phyloP scores from a whole-genome alignment of 257 asterid species.

The Solanum okadae region DNA sequence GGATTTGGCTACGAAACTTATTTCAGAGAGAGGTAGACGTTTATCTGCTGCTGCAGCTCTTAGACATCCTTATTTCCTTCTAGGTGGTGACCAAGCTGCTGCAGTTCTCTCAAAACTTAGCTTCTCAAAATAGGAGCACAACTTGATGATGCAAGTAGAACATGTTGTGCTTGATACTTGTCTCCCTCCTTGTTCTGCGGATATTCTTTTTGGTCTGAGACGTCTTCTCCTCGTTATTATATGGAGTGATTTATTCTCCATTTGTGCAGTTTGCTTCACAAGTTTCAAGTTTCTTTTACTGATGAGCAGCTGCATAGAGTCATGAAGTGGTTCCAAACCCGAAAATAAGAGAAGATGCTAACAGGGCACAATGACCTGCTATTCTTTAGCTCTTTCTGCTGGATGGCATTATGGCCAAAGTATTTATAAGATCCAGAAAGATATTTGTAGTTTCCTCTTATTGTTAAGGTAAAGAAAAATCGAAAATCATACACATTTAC shows the following conservation, averaged over 20 bases:
- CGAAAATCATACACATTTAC: not conserved
- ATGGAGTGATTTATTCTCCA: not conserved
- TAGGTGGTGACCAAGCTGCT: constrained; percentile 91
- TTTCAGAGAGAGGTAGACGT: constrained; percentile 76
- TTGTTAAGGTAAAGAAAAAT: not conserved
- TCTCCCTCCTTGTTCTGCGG: not conserved
- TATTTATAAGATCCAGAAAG: not conserved
- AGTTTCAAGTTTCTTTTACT: not conserved
- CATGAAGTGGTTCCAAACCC: not conserved
- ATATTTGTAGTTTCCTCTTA: not conserved
- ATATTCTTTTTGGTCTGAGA: not conserved
- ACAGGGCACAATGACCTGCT: not conserved
- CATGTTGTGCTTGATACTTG: not conserved
- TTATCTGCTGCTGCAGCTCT: constrained; percentile 86
- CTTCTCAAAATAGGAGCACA: constrained; percentile 22
- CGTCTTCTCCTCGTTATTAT: not conserved
- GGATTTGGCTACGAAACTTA: constrained; percentile 86
- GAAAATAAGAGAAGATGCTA: not conserved
- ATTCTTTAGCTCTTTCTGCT: not conserved
- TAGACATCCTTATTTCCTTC: constrained; percentile 88
- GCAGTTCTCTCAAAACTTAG: constrained; percentile 77
- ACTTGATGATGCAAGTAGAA: not conserved
- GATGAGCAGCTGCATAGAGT: not conserved
- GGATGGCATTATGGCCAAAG: not conserved
- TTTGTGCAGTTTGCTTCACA: not conserved